Evolutionary conservation across 225 moss, liverwort and hornwort species (phyloP).

Genomic region (Lunularia cruciata): DNA sequence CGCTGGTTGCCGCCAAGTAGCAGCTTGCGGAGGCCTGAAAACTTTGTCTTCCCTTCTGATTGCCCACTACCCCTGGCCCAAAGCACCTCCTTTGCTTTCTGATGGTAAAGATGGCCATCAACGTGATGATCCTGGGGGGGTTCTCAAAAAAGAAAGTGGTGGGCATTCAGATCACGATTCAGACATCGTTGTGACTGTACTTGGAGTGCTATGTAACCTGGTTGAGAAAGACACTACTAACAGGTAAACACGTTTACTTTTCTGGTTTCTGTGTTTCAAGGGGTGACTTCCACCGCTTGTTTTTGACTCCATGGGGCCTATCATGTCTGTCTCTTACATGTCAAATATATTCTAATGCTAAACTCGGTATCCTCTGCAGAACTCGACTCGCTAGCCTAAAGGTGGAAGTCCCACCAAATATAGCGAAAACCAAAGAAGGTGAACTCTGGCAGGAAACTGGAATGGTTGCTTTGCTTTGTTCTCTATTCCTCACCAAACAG

Average conservation of each 20-base stretch:
- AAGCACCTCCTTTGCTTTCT: slow-evolving; percentile 30
- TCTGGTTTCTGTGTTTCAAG: background rate
- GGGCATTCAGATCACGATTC: slow-evolving; percentile 76
- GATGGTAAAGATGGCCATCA: slow-evolving; percentile 4
- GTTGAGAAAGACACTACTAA: slow-evolving; percentile 90
- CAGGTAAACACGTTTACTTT: slow-evolving; percentile 48
- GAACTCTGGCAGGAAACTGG: slow-evolving; percentile 67
- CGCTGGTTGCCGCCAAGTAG: slow-evolving; percentile 95
- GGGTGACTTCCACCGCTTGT: no score
- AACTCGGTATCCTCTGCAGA: slow-evolving; percentile 37
- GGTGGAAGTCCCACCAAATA: slow-evolving; percentile 67
- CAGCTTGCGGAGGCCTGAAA: slow-evolving; percentile 76
- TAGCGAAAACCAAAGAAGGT: slow-evolving; percentile 65
- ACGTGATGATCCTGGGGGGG: background rate
- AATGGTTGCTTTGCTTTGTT: slow-evolving; percentile 92
- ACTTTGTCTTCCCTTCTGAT: slow-evolving; percentile 83
- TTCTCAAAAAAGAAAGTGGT: slow-evolving; percentile 45
- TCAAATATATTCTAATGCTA: no score
- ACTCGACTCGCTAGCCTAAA: slow-evolving; percentile 79
- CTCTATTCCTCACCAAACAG: slow-evolving; percentile 87
- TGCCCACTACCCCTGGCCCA: slow-evolving; percentile 74
- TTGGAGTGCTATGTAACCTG: slow-evolving; percentile 94
- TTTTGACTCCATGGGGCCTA: no score
- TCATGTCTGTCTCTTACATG: no score
- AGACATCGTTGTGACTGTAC: slow-evolving; percentile 85